phyloP scores from a whole-genome alignment of 352 stramenopile species.

The Phytophthora pistaciae region DNA sequence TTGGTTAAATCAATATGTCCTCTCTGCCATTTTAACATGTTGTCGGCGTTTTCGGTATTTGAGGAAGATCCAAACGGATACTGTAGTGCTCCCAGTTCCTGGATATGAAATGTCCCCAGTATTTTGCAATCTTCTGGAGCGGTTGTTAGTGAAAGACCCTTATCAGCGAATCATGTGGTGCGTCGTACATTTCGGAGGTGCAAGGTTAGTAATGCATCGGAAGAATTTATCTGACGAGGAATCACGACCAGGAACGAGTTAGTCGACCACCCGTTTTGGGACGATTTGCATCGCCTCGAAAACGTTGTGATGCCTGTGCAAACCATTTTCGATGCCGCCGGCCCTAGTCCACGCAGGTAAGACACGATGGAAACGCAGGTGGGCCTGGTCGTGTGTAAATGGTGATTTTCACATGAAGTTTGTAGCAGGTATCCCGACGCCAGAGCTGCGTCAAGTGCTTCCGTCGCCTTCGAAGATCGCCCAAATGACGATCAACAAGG shows the following conservation, averaged over 20 bases:
- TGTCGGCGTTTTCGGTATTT: background rate
- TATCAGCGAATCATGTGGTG: constrained; percentile 82
- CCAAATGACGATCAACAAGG: constrained; percentile 4
- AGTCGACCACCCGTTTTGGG: constrained; percentile 79
- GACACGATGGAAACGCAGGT: background rate
- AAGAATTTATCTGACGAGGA: constrained; percentile 17
- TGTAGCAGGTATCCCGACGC: constrained; percentile 5
- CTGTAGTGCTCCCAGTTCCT: constrained; percentile 49
- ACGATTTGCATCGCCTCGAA: constrained; percentile 30
- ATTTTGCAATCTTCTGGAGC: constrained; percentile 68
- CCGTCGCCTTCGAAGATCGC: constrained; percentile 6
- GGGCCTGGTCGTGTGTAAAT: constrained; percentile 1
- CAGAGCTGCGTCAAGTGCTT: constrained; percentile 1
- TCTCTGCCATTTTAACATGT: background rate
- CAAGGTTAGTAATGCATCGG: background rate
- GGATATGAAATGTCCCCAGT: constrained; percentile 60
- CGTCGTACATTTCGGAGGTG: constrained; percentile 15
- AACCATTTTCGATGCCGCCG: constrained; percentile 57
- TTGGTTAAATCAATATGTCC: background rate
- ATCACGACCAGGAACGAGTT: constrained; percentile 62
- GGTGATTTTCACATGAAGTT: constrained; percentile 2
- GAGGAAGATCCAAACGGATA: constrained; percentile 74
- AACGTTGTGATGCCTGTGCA: constrained; percentile 63
- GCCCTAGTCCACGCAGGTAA: background rate
- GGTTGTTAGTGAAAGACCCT: constrained; percentile 77